These are phyloP conservation scores for Phylloporus sp. DNA, from an alignment of 768 basidiomycete genomes.

Conservation along the genomic window DNA sequence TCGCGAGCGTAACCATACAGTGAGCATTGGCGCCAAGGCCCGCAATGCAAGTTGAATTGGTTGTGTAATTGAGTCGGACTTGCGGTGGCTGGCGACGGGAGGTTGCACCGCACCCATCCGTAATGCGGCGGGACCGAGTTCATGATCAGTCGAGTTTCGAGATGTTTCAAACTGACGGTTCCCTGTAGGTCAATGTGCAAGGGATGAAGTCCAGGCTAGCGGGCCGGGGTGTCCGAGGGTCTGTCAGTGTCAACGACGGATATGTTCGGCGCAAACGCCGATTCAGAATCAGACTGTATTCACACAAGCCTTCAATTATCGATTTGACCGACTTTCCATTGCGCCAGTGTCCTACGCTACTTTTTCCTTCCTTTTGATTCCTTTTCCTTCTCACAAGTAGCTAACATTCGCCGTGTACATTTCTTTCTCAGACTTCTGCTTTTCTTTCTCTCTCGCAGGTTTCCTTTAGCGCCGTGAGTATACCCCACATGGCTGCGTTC, in stretches of 20 bases:
- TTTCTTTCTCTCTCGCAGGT: conserved; percentile 1
- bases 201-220: no score
- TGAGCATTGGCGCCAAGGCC: no score
- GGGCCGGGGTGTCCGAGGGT: conserved; percentile 14
- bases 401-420: conserved; percentile 20
- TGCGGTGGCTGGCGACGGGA: no score
- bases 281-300: conserved; percentile 10
- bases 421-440: conserved; percentile 4
- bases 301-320: conserved; percentile 9
- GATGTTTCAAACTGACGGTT: no score
- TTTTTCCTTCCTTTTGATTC: conserved; percentile 19
- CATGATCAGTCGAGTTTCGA: no score
- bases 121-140: no score
- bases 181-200: no score
- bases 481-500: conserved; percentile 20
- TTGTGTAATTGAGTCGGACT: no score
- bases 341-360: conserved; percentile 5
- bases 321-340: conserved; percentile 5
- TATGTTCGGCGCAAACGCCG: conserved; percentile 6
- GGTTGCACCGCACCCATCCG: no score
- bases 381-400: conserved; percentile 8
- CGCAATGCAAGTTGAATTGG: no score
- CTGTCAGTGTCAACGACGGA: conserved; percentile 4
- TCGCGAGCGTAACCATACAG: no score
- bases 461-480: conserved; percentile 5